Conservation (phyloP, 1,139 yeast species). For the Diutina siamensis region DNA sequence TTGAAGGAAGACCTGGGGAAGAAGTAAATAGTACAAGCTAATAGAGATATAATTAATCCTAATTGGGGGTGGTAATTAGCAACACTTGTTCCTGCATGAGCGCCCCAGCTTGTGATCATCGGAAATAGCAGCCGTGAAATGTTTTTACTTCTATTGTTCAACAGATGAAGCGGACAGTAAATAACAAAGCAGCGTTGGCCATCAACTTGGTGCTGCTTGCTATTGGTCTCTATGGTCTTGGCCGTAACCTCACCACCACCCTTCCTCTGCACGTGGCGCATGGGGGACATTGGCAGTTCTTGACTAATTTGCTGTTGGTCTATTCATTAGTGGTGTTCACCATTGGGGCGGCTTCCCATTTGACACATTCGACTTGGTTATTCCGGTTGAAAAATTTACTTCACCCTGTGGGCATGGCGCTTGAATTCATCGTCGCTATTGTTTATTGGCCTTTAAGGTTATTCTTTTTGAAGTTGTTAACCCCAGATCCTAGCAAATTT, state of each 20-base stretch:
- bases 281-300: constrained; percentile 60
- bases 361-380: constrained; percentile 14
- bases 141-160: no score
- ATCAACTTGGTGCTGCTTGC: constrained; percentile 19
- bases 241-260: constrained; percentile 12
- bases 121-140: no score
- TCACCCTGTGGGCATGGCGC: constrained; percentile 42
- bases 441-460: constrained; percentile 60
- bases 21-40: background rate
- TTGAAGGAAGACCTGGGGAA: constrained; percentile 45
- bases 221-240: constrained; percentile 21
- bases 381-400: constrained; percentile 24
- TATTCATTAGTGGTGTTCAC: constrained; percentile 34
- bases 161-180: constrained; percentile 12
- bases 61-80: background rate
- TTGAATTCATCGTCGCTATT: constrained; percentile 46
- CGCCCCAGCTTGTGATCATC: no score
- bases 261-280: constrained; percentile 36
- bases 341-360: constrained; percentile 31
- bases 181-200: constrained; percentile 18
- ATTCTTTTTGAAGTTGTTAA: constrained; percentile 31
- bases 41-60: background rate
- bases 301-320: constrained; percentile 48
- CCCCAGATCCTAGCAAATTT: constrained; percentile 20
- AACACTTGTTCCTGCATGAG: no score